phyloP scores from a whole-genome alignment of 2,329 filamentous ascomycete genomes.

The Calonectria hongkongensis region DNA sequence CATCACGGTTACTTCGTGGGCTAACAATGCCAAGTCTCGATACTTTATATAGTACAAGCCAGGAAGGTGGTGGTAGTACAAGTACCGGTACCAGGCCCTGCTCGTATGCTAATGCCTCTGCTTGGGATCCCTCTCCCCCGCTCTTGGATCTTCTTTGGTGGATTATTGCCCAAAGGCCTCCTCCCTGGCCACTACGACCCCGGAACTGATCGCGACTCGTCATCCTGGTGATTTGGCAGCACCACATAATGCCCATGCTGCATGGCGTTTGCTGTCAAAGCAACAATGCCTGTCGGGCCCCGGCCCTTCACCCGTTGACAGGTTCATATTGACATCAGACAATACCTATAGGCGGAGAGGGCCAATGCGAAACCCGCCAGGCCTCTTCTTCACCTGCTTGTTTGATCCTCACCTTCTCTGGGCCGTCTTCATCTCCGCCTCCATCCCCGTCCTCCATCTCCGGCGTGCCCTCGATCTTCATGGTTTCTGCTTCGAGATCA shows the following conservation, averaged over 20 bases:
- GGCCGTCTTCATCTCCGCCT: conserved; percentile 11
- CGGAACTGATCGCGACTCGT: conserved; percentile 41
- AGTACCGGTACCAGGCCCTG: conserved; percentile 27
- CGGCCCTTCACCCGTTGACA: conserved; percentile 25
- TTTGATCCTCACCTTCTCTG: conserved; percentile 19
- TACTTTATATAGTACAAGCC: conserved; percentile 4
- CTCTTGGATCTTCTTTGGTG: conserved; percentile 38
- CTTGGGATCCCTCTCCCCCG: conserved; percentile 29
- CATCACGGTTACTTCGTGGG: conserved; percentile 14
- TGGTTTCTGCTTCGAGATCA: conserved; percentile 22
- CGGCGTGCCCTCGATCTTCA: conserved; percentile 12
- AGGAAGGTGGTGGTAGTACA: background rate
- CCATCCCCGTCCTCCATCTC: conserved; percentile 21
- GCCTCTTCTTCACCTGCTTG: conserved; percentile 23
- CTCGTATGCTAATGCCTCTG: conserved; percentile 1
- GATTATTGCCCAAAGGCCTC: conserved; percentile 40
- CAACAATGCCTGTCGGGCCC: conserved; percentile 17
- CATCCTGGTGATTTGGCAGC: conserved; percentile 40
- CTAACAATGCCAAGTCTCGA: conserved; percentile 9
- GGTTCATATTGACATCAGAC: conserved; percentile 17
- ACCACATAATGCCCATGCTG: conserved; percentile 29
- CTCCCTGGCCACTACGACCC: conserved; percentile 34
- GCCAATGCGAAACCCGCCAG: conserved; percentile 23
- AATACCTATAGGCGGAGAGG: conserved; percentile 8
- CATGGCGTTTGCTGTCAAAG: conserved; percentile 37